Base-by-base conservation (phyloP, 2,329 filamentous ascomycete species). In the Penicillium carneum region DNA sequence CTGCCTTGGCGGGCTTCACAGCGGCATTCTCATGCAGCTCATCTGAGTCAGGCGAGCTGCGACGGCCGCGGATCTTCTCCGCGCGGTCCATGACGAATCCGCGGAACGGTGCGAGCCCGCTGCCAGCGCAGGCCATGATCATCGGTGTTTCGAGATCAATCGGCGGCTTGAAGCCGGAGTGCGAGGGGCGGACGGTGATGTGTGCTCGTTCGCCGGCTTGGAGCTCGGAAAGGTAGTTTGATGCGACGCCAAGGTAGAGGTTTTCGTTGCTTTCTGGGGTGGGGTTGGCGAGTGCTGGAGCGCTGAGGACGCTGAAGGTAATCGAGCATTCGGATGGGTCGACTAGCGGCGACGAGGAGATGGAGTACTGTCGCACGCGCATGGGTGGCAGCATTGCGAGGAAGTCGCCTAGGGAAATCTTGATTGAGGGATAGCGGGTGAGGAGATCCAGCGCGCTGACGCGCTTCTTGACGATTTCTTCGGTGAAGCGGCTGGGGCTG, bases 361-460 rank as follows among this genome's bases (percentile, higher is more conserved):
- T 92, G 34, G 88, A 91, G 80, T 93, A 93, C 74, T 91, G 88
- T n/a, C 90, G 85, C 41, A 91, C 83, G 31, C 90, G 87, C 87
- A 95, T 91, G 0, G 90, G 88, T 1, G 90, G 89, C 0, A 93
- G 84, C 82, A 92, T 88, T 36, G 83, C 82, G 8, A 95, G 81
- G 79, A 90, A 94, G 18, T 85, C 78, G 3, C 84, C 84, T 26
- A 95, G 83, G 0, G 90, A 83, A 0, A 94, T 76, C 2, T 84
- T 77, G 34, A 90, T 80, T 0, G 81, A 76, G 0, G 84, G 81
- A 71, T 87, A 89, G 11, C 83, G 81, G 70, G 91, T 87, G 1
- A 94, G 82, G 1, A 94, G 80, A 63, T 93, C 89, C 7, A 94
- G 81, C 0, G 72, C 66, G 41, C 73, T 76, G 20, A 87, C 78